Percentiles rank a stretch among this genome's conserved stretches.
Evolutionary conservation across 768 basidiomycete genomes (phyloP).

Genomic region (Rickenella mellea): DNA sequence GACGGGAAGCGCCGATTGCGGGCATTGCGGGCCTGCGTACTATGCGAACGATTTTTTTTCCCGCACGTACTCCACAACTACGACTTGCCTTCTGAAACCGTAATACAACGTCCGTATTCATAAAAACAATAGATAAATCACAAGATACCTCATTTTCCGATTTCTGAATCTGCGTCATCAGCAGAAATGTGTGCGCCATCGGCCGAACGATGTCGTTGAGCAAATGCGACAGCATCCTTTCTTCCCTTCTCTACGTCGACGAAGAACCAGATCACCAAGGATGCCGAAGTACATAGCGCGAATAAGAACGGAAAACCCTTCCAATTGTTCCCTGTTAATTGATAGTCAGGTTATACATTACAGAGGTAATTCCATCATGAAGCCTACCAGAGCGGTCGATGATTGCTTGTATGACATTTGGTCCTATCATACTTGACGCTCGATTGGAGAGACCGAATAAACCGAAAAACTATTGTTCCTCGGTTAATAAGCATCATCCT

Average conservation of each 20-base stretch:
- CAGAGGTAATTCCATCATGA: neutral
- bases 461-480: conserved; percentile 59
- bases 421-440: conserved; percentile 81
- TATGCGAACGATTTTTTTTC: conserved; percentile 33
- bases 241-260: conserved; percentile 58
- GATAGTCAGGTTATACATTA: neutral
- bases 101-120: neutral
- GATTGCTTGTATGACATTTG: conserved; percentile 78
- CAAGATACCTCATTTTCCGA: neutral
- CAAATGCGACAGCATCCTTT: conserved; percentile 38
- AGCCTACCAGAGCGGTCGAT: conserved; percentile 35
- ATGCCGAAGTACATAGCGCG: conserved; percentile 55
- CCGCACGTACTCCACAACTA: neutral
- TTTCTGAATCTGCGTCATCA: neutral
- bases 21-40: conserved; percentile 81
- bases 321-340: conserved; percentile 61
- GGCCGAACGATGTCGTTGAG: conserved; percentile 5
- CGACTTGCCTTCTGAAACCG: neutral
- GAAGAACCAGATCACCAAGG: conserved; percentile 69
- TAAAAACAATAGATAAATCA: neutral
- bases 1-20: conserved; percentile 88
- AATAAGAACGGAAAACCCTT: conserved; percentile 80
- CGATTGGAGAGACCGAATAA: conserved; percentile 79
- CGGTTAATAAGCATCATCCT: neutral
- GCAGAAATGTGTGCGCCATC: neutral